Conservation (phyloP, 352 stramenopile species). For the Pythium rhizo-oryzae region DNA sequence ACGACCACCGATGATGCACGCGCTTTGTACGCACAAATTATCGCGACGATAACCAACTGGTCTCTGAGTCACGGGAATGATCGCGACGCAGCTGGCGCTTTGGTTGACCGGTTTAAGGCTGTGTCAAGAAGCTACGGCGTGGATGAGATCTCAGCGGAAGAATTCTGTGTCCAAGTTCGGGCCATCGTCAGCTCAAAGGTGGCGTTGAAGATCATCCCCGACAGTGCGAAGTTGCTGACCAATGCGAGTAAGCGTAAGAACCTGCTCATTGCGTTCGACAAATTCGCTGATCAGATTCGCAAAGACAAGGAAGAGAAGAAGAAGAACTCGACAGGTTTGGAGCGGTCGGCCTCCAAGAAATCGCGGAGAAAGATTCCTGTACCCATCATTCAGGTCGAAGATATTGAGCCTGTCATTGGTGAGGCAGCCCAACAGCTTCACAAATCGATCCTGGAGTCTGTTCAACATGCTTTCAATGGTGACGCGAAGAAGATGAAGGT, state of each 20-base stretch:
- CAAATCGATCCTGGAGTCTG: slow-evolving; percentile 81
- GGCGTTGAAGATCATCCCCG: slow-evolving; percentile 70
- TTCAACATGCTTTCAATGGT: slow-evolving; percentile 69
- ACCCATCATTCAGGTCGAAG: slow-evolving; percentile 61
- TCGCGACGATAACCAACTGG: slow-evolving; percentile 64
- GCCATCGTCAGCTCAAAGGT: slow-evolving; percentile 76
- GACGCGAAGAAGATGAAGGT: slow-evolving; percentile 87
- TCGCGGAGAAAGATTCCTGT: slow-evolving; percentile 47
- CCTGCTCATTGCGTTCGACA: slow-evolving; percentile 58
- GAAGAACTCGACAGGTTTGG: slow-evolving; percentile 40
- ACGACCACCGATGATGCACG: slow-evolving; percentile 46
- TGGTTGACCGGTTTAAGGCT: slow-evolving; percentile 66
- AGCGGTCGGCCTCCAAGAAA: slow-evolving; percentile 32
- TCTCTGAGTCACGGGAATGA: slow-evolving; percentile 50
- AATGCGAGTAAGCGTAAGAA: slow-evolving; percentile 57
- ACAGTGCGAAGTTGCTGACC: slow-evolving; percentile 68
- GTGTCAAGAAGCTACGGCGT: slow-evolving; percentile 59
- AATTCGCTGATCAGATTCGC: slow-evolving; percentile 69
- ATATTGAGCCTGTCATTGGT: slow-evolving; percentile 83
- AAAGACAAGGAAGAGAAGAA: slow-evolving; percentile 81
- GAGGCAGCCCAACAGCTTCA: slow-evolving; percentile 82
- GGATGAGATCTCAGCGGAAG: slow-evolving; percentile 68
- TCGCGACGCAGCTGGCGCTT: slow-evolving; percentile 43
- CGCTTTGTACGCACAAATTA: slow-evolving; percentile 66
- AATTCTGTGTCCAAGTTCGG: slow-evolving; percentile 72